Base-by-base conservation (phyloP, 202 grass and related monocot species). In the Schoenoplectus tabernaemontani region DNA sequence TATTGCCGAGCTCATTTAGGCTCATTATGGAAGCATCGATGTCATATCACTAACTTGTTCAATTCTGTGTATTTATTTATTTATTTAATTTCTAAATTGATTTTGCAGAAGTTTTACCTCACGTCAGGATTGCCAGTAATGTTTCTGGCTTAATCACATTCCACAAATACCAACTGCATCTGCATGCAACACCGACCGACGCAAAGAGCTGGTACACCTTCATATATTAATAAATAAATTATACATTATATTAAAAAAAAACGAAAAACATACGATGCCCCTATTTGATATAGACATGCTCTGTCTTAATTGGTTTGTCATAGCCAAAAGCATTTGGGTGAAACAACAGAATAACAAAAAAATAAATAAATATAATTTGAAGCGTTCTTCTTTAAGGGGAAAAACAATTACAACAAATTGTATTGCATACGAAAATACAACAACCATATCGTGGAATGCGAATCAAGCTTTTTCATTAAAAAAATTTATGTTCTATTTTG, bases 111-210 rank as follows among this genome's bases (percentile, higher is more conserved):
- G 41, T 9, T 7, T 30, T 67, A 93, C 88, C 88, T 89, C n/a
- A 96, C 89, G 64, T 96, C 88, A 0, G 93, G 88, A 77, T 97
- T 93, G 44, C 76, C 85, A 57, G 93, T 89, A 79, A 97, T 91
- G 62, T 97, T 97, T 41, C 87, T 86, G 16, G 87, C 19, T n/a
- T 23, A 96, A 82, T 69, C 89, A 84, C 86, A 87, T 87, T 1
- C 61, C 83, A 84, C 93, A 93, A 64, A 93, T 86, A 23, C 73
- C 58, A 57, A 93, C 81, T n/a, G n/a, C n/a, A n/a, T n/a, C n/a
- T n/a, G n/a, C n/a, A n/a, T 15, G 85, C 93, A 0, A 67, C 67
- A 70, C 74, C 87, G 15, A 88, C 88, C 0, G 88, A 81, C 0
- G 59, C 63, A 57, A 93, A 87, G 46, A 93, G 78, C 8, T 86